Conservation (phyloP, 225 moss, liverwort and hornwort species). For the Sphagnum tenellum region DNA sequence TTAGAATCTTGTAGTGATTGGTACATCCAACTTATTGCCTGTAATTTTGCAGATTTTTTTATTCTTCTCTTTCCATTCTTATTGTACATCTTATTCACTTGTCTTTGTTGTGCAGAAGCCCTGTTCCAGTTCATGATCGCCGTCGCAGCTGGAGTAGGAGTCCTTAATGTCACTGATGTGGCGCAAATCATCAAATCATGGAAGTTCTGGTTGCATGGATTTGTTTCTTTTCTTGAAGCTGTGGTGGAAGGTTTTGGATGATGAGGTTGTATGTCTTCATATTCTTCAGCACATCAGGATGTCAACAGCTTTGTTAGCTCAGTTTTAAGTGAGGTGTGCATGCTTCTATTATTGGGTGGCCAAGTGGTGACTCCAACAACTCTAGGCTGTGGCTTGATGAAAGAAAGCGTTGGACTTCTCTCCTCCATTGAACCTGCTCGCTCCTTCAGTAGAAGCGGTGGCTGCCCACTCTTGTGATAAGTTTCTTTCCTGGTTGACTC, state of each 20-base stretch:
- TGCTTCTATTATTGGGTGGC: slow-evolving; percentile 77
- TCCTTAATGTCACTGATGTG: slow-evolving; percentile 30
- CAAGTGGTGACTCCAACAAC: slow-evolving; percentile 61
- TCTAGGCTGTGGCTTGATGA: slow-evolving; percentile 41
- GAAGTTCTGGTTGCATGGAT: too few species aligned
- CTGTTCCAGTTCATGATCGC: slow-evolving; percentile 64
- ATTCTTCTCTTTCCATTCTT: too few species aligned
- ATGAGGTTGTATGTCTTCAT: slow-evolving; percentile 63
- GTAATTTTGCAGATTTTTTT: background rate
- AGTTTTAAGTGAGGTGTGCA: slow-evolving; percentile 67
- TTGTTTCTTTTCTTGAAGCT: slow-evolving; percentile 12
- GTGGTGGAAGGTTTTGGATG: slow-evolving; percentile 5
- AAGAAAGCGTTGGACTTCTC: slow-evolving; percentile 77
- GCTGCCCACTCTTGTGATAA: slow-evolving; percentile 83
- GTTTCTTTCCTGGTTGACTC: slow-evolving; percentile 72
- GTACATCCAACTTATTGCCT: background rate
- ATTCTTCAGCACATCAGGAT: slow-evolving; percentile 42
- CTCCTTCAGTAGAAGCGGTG: slow-evolving; percentile 94
- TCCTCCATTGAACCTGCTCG: slow-evolving; percentile 47
- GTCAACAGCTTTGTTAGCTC: slow-evolving; percentile 74
- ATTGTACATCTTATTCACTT: too few species aligned
- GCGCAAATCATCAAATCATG: too few species aligned
- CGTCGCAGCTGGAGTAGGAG: slow-evolving; percentile 98
- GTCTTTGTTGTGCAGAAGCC: slow-evolving; percentile 48
- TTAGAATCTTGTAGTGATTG: background rate